A percentile compares a stretch with the other conserved stretches of the same genome.
These are phyloP conservation scores for Erysimum cheiranthoides DNA, from an alignment of 345 rosid species.

Conservation along the genomic window DNA sequence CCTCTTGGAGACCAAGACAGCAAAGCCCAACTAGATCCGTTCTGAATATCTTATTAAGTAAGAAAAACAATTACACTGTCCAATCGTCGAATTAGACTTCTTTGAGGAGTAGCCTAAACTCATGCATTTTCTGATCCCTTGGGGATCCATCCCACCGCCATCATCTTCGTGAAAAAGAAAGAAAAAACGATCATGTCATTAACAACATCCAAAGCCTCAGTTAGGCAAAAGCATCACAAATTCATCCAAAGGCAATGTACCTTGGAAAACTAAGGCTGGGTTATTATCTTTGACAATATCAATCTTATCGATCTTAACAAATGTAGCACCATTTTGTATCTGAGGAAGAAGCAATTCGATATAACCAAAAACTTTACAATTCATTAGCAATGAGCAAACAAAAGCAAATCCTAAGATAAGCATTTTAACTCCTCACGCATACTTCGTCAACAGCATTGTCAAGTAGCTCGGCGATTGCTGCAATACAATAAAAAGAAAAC, in stretches of 20 bases:
- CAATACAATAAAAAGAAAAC: conserved; percentile 34
- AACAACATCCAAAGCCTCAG: background rate
- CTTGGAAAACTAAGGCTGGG: conserved; percentile 85
- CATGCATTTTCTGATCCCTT: conserved; percentile 83
- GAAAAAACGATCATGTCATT: background rate
- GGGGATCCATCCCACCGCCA: conserved; percentile 96
- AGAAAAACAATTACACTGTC: conserved; percentile 69
- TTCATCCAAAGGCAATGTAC: conserved; percentile 41
- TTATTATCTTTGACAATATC: conserved; percentile 70
- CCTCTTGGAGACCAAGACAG: background rate
- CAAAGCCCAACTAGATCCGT: conserved; percentile 26
- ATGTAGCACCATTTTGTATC: conserved; percentile 86
- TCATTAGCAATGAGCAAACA: conserved; percentile 7
- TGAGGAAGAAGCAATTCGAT: conserved; percentile 43
- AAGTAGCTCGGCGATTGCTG: conserved; percentile 96
- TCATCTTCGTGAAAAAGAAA: conserved; percentile 61
- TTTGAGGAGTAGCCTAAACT: conserved; percentile 98
- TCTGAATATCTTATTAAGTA: conserved; percentile 8
- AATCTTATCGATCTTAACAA: conserved; percentile 85
- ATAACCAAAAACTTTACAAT: conserved; percentile 16
- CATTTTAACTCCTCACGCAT: conserved; percentile 16
- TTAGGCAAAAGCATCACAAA: conserved; percentile 8
- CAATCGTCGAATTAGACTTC: conserved; percentile 84
- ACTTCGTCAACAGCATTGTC: conserved; percentile 99
- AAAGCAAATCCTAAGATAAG: conserved; percentile 1